phyloP scores from a whole-genome alignment of 306 rosid species.

The Cucumis melo region DNA sequence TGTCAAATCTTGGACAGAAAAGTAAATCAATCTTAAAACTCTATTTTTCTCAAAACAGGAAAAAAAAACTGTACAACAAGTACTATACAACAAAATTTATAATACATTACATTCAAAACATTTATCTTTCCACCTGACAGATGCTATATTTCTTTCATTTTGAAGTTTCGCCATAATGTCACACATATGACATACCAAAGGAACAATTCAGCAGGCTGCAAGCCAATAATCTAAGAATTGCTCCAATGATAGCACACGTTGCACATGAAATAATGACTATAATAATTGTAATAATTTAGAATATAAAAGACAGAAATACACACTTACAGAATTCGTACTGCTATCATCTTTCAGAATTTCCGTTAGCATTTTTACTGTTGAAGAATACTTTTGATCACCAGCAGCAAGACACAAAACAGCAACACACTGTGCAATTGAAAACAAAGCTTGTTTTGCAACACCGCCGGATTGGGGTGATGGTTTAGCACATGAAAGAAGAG shows the following conservation, averaged over 20 bases:
- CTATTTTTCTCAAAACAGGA: neutral
- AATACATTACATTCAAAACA: neutral
- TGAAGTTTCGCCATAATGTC: neutral
- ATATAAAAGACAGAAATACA: neutral
- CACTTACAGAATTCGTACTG: constrained; percentile 66
- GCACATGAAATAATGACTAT: neutral
- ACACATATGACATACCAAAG: neutral
- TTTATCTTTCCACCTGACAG: neutral
- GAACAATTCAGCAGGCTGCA: neutral
- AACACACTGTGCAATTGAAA: constrained; percentile 92
- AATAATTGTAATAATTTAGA: neutral
- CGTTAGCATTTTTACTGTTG: constrained; percentile 89
- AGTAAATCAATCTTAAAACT: neutral
- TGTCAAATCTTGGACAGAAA: neutral
- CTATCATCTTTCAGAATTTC: constrained; percentile 74
- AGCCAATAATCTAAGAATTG: neutral
- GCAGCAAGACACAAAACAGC: constrained; percentile 98
- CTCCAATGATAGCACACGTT: neutral
- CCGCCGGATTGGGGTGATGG: constrained; percentile 95
- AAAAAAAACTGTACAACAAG: neutral
- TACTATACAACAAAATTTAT: neutral
- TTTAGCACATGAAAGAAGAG: constrained; percentile 82
- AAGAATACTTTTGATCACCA: constrained; percentile 74
- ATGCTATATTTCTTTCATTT: neutral
- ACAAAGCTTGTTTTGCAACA: constrained; percentile 93